phyloP scores from a whole-genome alignment of 1,284 basidiomycete species.

The Microbotryomycetes sp. region DNA sequence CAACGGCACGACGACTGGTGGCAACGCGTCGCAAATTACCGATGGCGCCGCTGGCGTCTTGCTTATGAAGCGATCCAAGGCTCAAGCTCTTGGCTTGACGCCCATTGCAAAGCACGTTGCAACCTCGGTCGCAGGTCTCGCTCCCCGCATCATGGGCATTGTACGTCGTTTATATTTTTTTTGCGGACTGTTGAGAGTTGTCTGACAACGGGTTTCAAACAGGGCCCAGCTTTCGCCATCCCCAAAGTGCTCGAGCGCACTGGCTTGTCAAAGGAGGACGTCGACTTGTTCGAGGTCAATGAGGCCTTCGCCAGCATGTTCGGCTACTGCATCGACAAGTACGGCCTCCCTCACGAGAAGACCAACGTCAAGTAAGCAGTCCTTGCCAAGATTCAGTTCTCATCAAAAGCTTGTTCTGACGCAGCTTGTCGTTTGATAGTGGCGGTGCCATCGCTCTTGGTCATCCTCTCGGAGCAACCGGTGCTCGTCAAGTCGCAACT shows the following conservation, averaged over 20 bases:
- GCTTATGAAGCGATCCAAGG: constrained; percentile 77
- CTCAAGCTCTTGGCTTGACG: constrained; percentile 64
- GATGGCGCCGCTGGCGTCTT: constrained; percentile 80
- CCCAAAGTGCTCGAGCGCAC: constrained; percentile 39
- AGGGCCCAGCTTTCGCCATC: constrained; percentile 33
- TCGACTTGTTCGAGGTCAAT: constrained; percentile 38
- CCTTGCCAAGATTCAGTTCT: no score
- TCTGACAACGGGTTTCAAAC: background rate
- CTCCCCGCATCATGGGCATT: constrained; percentile 50
- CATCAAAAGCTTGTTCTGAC: no score
- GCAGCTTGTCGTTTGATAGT: constrained; percentile 61
- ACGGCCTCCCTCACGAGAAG: constrained; percentile 39
- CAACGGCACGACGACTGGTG: constrained; percentile 68
- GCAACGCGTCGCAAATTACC: constrained; percentile 73
- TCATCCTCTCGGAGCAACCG: constrained; percentile 76
- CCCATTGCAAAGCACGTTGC: constrained; percentile 72
- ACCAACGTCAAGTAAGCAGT: constrained; percentile 36
- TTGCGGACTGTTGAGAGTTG: background rate
- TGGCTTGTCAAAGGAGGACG: constrained; percentile 39
- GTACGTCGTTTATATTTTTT: constrained; percentile 22
- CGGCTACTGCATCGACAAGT: constrained; percentile 28
- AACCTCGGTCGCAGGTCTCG: constrained; percentile 61
- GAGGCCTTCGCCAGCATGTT: constrained; percentile 30
- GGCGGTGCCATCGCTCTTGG: constrained; percentile 51
- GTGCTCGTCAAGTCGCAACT: constrained; percentile 78